Base-by-base conservation (phyloP, 2,329 filamentous ascomycete genomes). In the Trichothecium sympodiale region DNA sequence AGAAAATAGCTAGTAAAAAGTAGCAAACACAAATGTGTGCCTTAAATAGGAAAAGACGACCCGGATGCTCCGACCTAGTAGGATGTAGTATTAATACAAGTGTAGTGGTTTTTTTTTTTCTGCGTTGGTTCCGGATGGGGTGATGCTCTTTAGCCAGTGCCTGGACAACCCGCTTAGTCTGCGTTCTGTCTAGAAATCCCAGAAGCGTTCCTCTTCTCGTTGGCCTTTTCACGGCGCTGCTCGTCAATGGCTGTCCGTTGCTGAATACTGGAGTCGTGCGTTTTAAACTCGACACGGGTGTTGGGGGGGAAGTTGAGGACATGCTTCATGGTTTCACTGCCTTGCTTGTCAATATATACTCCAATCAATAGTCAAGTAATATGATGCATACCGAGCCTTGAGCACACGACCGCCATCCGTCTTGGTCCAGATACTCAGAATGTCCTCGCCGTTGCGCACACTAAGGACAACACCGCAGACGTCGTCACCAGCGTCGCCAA, bases 401-500 rank as follows among this genome's bases (percentile, higher is more conserved):
- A 96, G 82, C 59, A 95, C 93, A 51, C 86, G 80, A 43, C 87
- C 86, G 31, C 87, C 89, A 52, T 94, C 85, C 50, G 85, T 91
- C 58, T 87, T 83, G 37, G 88, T 94, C 91, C 91, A 98, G 54
- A 98, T 87, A 63, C 87, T 95, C 58, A 98, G 72, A 42, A 96
- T 93, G 55, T 98, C 91, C 63, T 98, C 91, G 30, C 88, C 89
- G 52, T 88, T 94, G 43, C 91, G 75, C 43, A 98, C 84, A 56
- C 88, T 96, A 30, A 98, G 71, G 20, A 98, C 91, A 37, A 84
- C 86, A 41, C 91, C 91, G 53, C 89, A 98, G 29, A 98, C 82
- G 57, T 98, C 89, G 48, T 96, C 89, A 34, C 81, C 77, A 27
- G 87, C 88, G 53, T 96, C 91, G 35, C 77, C 75, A 55, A 98